Percentiles rank a stretch among this genome's conserved stretches.
Evolutionary conservation across 2,329 filamentous ascomycete genomes (phyloP).

Genomic region (Coniochaeta sp.): DNA sequence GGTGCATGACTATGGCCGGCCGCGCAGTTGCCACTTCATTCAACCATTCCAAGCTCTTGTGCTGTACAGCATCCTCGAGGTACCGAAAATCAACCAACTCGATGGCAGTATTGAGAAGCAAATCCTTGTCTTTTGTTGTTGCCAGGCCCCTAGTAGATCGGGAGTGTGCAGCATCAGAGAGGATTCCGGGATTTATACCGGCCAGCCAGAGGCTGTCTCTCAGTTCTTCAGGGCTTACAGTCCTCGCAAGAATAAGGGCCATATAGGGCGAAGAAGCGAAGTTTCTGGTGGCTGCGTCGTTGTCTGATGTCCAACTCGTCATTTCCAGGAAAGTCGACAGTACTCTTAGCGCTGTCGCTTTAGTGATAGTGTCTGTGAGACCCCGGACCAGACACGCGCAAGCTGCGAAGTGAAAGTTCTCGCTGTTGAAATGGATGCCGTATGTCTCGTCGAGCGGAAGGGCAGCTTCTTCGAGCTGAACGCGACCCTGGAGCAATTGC

Average conservation of each 20-base stretch:
- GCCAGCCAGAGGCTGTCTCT: conserved; percentile 56
- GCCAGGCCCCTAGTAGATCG: conserved; percentile 35
- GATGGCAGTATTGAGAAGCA: conserved; percentile 56
- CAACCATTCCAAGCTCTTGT: conserved; percentile 52
- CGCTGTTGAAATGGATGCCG: conserved; percentile 55
- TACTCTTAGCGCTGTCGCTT: conserved; percentile 50
- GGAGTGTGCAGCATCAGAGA: conserved; percentile 30
- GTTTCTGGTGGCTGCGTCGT: conserved; percentile 17
- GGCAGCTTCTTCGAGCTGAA: conserved; percentile 54
- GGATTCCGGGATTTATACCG: conserved; percentile 38
- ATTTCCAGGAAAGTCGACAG: conserved; percentile 55
- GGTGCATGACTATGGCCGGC: conserved; percentile 47
- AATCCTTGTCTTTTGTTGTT: conserved; percentile 49
- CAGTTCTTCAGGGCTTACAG: conserved; percentile 49
- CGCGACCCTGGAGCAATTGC: conserved; percentile 53
- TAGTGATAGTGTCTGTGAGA: conserved; percentile 55
- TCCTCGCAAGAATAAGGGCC: conserved; percentile 50
- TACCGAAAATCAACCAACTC: conserved; percentile 60
- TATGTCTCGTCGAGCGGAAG: conserved; percentile 57
- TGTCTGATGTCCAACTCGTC: conserved; percentile 28
- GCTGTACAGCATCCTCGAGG: conserved; percentile 55
- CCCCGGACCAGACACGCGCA: conserved; percentile 58
- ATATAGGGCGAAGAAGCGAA: conserved; percentile 49
- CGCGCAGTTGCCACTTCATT: conserved; percentile 46
- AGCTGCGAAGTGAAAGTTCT: conserved; percentile 62